phyloP scores from a whole-genome alignment of 2,329 filamentous ascomycete species.

The Magnaporthiopsis poae region DNA sequence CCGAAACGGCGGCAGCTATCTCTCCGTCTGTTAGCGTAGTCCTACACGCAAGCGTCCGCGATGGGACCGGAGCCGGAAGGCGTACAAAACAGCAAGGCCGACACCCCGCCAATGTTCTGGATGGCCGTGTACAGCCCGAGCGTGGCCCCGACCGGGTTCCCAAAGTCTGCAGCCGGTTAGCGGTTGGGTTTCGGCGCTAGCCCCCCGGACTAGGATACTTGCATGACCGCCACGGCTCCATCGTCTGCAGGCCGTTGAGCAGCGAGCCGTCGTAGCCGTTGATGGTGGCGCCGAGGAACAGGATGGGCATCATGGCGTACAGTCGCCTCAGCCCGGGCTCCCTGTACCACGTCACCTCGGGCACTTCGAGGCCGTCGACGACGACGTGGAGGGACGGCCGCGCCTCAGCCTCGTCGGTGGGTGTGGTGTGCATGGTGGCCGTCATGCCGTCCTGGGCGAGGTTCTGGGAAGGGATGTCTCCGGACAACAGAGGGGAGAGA shows the following conservation, averaged over 20 bases:
- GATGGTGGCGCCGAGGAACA: conserved; percentile 8
- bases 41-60: neutral
- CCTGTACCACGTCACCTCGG: conserved; percentile 5
- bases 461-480: too few relatives aligned
- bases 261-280: conserved; percentile 12
- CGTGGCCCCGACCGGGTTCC: neutral
- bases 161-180: neutral
- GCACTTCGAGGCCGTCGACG: conserved; percentile 4
- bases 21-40: neutral
- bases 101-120: conserved; percentile 1
- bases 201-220: too few relatives aligned
- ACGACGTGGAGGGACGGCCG: neutral
- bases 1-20: neutral
- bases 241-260: conserved; percentile 10
- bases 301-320: conserved; percentile 7
- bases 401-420: neutral
- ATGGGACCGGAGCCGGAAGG: neutral
- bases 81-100: neutral
- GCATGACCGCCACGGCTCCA: conserved; percentile 7
- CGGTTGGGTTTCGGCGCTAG: too few relatives aligned
- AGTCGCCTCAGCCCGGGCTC: conserved; percentile 4
- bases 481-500: too few relatives aligned
- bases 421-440: too few relatives aligned
- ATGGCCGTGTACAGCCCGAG: conserved; percentile 2
- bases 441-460: too few relatives aligned